phyloP scores from a whole-genome alignment of 2,329 filamentous ascomycete genomes.

The Neonectria neomacrospora region DNA sequence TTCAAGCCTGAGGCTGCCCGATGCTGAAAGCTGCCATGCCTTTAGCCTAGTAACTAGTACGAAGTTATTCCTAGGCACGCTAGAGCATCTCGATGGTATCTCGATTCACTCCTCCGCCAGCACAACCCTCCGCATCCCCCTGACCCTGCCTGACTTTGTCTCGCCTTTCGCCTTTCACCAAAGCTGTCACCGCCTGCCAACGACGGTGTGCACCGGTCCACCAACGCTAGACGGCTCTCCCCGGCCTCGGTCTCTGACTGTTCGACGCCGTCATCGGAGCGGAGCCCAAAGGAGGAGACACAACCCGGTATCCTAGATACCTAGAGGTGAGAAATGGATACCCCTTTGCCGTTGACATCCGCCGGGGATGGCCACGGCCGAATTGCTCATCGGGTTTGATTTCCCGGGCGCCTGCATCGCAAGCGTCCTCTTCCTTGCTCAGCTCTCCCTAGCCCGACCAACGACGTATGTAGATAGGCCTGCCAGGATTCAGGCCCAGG shows the following conservation, averaged over 20 bases:
- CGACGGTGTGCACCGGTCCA: constrained; percentile 7
- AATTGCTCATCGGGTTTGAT: neutral
- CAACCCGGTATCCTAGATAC: too few species aligned
- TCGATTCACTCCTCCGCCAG: neutral
- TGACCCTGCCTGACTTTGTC: neutral
- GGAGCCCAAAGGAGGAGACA: neutral
- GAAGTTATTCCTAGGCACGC: neutral
- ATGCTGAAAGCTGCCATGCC: too few species aligned
- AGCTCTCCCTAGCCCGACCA: neutral
- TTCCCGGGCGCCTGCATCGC: constrained; percentile 14
- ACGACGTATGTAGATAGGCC: neutral
- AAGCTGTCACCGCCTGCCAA: constrained; percentile 4
- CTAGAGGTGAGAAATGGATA: neutral
- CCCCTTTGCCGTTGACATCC: constrained; percentile 12
- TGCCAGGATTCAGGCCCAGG: constrained; percentile 4
- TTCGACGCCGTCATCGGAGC: constrained; percentile 19
- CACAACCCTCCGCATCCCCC: constrained; percentile 4
- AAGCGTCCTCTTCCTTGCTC: constrained; percentile 5
- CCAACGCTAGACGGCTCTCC: constrained; percentile 2
- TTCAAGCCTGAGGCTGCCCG: too few species aligned
- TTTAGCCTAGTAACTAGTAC: too few species aligned
- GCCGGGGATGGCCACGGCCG: neutral
- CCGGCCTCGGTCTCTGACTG: constrained; percentile 2
- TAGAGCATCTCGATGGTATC: neutral
- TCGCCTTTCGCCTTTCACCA: neutral